Conservation (phyloP, 164 flowering plant species). For the Protea cynaroides region DNA sequence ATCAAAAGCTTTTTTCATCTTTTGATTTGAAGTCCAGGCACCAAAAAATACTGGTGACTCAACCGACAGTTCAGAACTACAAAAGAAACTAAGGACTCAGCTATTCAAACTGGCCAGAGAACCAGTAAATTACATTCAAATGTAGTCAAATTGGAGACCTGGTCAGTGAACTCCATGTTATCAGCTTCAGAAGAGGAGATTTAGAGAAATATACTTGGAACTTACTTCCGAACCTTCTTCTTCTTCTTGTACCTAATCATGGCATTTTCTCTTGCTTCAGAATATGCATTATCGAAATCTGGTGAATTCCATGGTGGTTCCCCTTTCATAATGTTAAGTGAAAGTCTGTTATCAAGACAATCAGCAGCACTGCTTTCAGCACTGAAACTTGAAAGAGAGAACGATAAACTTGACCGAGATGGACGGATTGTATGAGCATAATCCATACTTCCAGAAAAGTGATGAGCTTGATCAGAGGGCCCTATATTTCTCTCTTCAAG, state of each 20-base stretch:
- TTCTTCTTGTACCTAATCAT: constrained; percentile 38
- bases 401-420: constrained; percentile 28
- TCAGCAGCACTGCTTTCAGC: constrained; percentile 32
- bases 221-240: constrained; percentile 44
- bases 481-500: constrained; percentile 10
- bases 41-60: neutral
- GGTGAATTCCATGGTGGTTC: constrained; percentile 18
- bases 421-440: constrained; percentile 14
- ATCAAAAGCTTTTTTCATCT: no score
- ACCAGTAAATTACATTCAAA: no score
- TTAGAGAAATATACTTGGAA: neutral
- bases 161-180: neutral
- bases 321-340: constrained; percentile 16
- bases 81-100: neutral
- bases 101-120: neutral
- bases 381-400: constrained; percentile 39
- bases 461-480: constrained; percentile 18
- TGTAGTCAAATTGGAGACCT: neutral
- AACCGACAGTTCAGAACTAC: neutral
- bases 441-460: constrained; percentile 12
- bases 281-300: constrained; percentile 19
- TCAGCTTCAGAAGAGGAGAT: neutral
- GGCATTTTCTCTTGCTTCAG: constrained; percentile 30
- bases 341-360: constrained; percentile 31
- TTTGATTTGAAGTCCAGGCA: neutral